These are phyloP conservation scores for Metschnikowia drakensbergensis DNA, from an alignment of 805 yeast genomes.

Conservation along the genomic window DNA sequence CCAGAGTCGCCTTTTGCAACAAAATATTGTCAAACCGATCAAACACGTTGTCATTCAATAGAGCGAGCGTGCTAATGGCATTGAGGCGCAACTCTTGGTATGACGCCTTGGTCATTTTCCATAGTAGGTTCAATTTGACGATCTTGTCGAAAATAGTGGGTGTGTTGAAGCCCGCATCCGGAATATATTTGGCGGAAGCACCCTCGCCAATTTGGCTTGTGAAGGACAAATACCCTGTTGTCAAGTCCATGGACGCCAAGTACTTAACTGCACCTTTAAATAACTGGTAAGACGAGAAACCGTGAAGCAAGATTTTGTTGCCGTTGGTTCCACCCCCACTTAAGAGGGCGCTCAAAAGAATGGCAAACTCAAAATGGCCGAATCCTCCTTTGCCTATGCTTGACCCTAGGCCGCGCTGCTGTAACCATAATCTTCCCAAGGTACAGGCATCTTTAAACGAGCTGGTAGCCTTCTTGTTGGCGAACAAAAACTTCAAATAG, in stretches of 20 bases:
- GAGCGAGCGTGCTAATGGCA: conserved; percentile 62
- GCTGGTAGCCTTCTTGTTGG: conserved; percentile 69
- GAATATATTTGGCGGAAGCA: conserved; percentile 40
- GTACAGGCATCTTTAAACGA: conserved; percentile 84
- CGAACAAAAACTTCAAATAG: conserved; percentile 71
- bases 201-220: conserved; percentile 50
- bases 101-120: conserved; percentile 73
- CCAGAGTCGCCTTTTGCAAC: conserved; percentile 53
- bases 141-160: conserved; percentile 76
- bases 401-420: conserved; percentile 78
- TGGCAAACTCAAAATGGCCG: conserved; percentile 87
- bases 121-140: conserved; percentile 72
- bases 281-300: conserved; percentile 88
- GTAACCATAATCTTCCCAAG: conserved; percentile 85
- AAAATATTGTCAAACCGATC: conserved; percentile 83
- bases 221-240: conserved; percentile 63
- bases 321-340: conserved; percentile 80
- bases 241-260: conserved; percentile 73
- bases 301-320: conserved; percentile 72
- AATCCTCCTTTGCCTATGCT: conserved; percentile 70
- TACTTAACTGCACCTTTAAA: conserved; percentile 85
- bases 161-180: conserved; percentile 57
- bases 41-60: conserved; percentile 72
- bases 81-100: conserved; percentile 58
- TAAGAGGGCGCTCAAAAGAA: conserved; percentile 73